Evolutionary conservation across 257 asterid genomes (phyloP), one percentile per base, ranked within the genome.

Genomic region (Gynochthodes officinalis): DNA sequence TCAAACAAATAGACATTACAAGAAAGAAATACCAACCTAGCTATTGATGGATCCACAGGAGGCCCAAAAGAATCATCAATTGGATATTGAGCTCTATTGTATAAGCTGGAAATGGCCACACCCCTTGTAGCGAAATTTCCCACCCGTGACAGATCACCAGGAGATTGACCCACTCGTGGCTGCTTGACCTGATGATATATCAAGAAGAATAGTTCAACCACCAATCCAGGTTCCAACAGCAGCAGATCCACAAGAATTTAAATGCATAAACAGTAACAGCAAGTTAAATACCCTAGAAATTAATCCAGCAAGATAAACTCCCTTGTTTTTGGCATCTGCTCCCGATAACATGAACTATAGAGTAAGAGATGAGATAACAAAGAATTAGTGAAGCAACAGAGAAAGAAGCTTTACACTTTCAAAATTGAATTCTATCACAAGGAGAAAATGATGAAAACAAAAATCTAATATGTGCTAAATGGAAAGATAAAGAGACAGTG

Each of bases 301-400:
- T 79, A 93, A 81, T 64, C 84, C 91, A 60, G 85, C 88, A 28
- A 93, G 88, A 82, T 81, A 91, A 79, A 84, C 91, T 79, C 92
- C 90, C 81, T 88, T 93, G 69, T 91, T 79, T 70, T 64, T 85
- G 68, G 78, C 69, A 83, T 88, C 77, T 8, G 89, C 86, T 84
- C 92, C 98, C 4, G 96, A 89, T 75, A 89, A 76, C 96, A 93
- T 89, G 80, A 93, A 89, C 98, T 93, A 70, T 69, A 80, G 55
- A 70, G 77, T 73, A 50, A 66, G 72, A 79, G 43, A 32, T 59
- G 73, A 70, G 67, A 65, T 70, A 59, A 73, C 58, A 64, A n/a
- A n/a, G n/a, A n/a, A 46, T 39, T 59, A 53, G 35, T 27, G 18
- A 60, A 67, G 35, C 9, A n/a, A 71, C 35, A 67, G 50, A 72